Evolutionary conservation across 179 eudicot genomes (phyloP).

Genomic region (Beta macrorhiza): DNA sequence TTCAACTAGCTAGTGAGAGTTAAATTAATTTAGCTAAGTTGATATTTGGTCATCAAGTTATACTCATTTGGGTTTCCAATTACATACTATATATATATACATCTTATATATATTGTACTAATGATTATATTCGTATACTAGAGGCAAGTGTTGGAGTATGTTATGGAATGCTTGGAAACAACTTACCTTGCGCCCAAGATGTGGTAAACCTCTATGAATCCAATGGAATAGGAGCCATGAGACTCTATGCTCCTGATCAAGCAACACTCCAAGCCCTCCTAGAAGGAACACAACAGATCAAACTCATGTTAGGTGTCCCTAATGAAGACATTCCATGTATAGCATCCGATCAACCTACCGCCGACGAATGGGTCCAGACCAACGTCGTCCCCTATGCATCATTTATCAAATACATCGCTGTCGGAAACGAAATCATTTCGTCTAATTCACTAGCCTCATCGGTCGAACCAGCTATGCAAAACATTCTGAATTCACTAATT

Average conservation of each 20-base stretch:
- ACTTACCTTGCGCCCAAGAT: conserved; percentile 42
- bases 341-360: conserved; percentile 27
- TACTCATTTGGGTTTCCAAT: no score
- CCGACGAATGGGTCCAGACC: conserved; percentile 45
- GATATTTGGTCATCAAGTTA: no score
- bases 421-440: conserved; percentile 61
- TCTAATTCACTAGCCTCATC: conserved; percentile 17
- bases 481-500: conserved; percentile 34
- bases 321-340: conserved; percentile 31
- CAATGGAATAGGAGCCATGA: conserved; percentile 35
- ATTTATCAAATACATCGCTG: conserved; percentile 42
- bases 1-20: no score
- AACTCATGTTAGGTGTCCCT: conserved; percentile 35
- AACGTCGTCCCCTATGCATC: conserved; percentile 39
- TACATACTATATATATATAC: no score
- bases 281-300: background rate
- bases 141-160: conserved; percentile 56
- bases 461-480: conserved; percentile 55
- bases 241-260: background rate
- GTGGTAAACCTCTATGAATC: conserved; percentile 42
- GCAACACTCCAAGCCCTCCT: background rate
- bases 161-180: conserved; percentile 38
- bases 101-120: no score
- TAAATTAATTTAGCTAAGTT: no score
- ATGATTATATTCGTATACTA: background rate